Base-by-base conservation (phyloP, 2,329 filamentous ascomycete genomes). In the Colletotrichum tanaceti region DNA sequence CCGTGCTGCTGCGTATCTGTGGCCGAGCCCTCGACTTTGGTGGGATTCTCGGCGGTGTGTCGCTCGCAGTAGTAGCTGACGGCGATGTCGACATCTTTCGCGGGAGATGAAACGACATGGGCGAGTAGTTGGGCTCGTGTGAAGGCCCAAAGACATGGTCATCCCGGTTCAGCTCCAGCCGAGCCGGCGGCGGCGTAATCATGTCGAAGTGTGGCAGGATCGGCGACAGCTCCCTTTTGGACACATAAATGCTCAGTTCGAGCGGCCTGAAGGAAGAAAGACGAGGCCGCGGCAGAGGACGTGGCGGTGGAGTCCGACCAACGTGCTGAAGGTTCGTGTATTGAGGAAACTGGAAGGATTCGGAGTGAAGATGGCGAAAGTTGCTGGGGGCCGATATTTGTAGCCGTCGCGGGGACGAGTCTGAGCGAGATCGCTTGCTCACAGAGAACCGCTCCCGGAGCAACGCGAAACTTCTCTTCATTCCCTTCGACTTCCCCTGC, bases 311-410 rank as follows among this genome's bases (percentile, higher is more conserved):
- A 9, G 65, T 46, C 11, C 63, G 62, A 16, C 65, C 65, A 54
- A 77, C 75, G 14, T 75, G 75, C 53, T 77, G 71, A 7, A 67
- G 61, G 73, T 58, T 78, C 41, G 54, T 49, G 47, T 72, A 68
- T 20, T 72, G 70, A 28, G 78, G 75, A 59, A 80, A 78, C 55
- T 81, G 79, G 65, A 79, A 79, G n/a, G 82, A 78, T 54, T 80
- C 81, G 20, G 84, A 85, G 63, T 85, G 79, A 57, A 90, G 72
- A 78, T 90, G 88, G 54, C 84, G 85, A 73, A 90, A 90, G 75
- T 90, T 81, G 55, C 84, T 84, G 4, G 88, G 88, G 22, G 81
- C 81, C 49, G 87, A 89, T 73, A 90, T 90, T 68, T 81, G 80
- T 75, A 85, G 84, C 76, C 85, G 81, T 77, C 83, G 86, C 74